Base-by-base conservation (phyloP, 1,284 basidiomycete species). In the Mycosarcoma mackinlayi region DNA sequence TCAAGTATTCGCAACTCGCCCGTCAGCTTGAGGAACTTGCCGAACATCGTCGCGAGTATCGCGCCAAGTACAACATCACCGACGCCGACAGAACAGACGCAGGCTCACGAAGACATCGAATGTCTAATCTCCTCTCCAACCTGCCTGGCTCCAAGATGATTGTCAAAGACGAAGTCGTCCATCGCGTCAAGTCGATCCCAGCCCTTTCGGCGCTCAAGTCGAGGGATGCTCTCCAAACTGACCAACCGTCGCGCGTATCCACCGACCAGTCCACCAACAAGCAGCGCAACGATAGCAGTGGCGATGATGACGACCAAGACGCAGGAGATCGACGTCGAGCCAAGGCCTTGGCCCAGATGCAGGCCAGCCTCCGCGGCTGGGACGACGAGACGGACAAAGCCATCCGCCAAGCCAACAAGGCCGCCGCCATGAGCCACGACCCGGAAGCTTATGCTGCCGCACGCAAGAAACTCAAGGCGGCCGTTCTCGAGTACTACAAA, bases 401-500 rank as follows among this genome's bases (percentile, higher is more conserved):
- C 7, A 55, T 72, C 18, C 59, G 73, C 31, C 41, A 65, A 14
- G 75, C 67, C 27, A 67, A 76, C 35, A 62, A 69, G 24, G 73
- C 73, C 14, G 81, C 78, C 65, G 72, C 76, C 63, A 78, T 73
- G 37, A 82, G 78, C 10, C 86, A 85, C 54, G 88, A 91, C 77
- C 92, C 91, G 0, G 91, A 91, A 50, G 88, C 90, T 54, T 97
- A 95, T 83, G 85, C 88, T 38, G 86, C 88, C 45, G 92, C 93
- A 30, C 93, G 91, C 84, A 90, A 89, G 82, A 89, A 89, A 75
- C 85, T 97, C 55, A 90, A 91, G 79, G 89, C 88, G 47, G 94
- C 93, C 1, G 87, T 93, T 3, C 75, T 90, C 53, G 94, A 96
- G 78, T 91, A 91, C 82, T 94, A 96, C 84, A 88, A 90, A 47